Percentiles rank a stretch among this genome's conserved stretches.
Evolutionary conservation across 2,329 filamentous ascomycete species (phyloP).

Genomic region (Xylariales sp.): DNA sequence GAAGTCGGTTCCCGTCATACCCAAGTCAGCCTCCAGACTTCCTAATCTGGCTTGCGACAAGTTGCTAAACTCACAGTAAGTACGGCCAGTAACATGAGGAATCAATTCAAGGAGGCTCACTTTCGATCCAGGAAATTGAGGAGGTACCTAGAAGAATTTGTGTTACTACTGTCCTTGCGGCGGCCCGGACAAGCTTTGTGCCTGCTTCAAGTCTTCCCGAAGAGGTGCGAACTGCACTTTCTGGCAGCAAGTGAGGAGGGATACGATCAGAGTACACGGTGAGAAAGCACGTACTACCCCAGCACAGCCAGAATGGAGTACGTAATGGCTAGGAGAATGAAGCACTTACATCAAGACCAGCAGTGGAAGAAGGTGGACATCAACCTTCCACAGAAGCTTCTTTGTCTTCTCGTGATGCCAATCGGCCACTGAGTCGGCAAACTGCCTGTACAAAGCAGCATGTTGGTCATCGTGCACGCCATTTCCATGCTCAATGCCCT

Average conservation of each 20-base stretch:
- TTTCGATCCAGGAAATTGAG: conserved; percentile 50
- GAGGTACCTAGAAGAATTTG: conserved; percentile 34
- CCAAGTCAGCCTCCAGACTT: conserved; percentile 46
- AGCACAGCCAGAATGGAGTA: too few relatives aligned
- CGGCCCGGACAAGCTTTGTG: too few relatives aligned
- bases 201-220: too few relatives aligned
- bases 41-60: conserved; percentile 51
- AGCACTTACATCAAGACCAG: conserved; percentile 39
- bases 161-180: neutral
- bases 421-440: conserved; percentile 20
- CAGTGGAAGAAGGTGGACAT: conserved; percentile 46
- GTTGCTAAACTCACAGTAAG: conserved; percentile 29
- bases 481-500: conserved; percentile 6
- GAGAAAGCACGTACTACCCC: too few relatives aligned
- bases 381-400: conserved; percentile 44
- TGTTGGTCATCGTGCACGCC: neutral
- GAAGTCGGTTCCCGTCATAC: conserved; percentile 52
- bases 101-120: conserved; percentile 14
- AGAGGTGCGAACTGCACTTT: too few relatives aligned
- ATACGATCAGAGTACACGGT: too few relatives aligned
- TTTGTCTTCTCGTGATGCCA: conserved; percentile 26
- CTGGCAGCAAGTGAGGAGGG: too few relatives aligned
- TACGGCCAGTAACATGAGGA: neutral
- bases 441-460: conserved; percentile 17
- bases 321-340: neutral